Conservation (phyloP, 2,329 filamentous ascomycete species). For the Pyricularia grisea region DNA sequence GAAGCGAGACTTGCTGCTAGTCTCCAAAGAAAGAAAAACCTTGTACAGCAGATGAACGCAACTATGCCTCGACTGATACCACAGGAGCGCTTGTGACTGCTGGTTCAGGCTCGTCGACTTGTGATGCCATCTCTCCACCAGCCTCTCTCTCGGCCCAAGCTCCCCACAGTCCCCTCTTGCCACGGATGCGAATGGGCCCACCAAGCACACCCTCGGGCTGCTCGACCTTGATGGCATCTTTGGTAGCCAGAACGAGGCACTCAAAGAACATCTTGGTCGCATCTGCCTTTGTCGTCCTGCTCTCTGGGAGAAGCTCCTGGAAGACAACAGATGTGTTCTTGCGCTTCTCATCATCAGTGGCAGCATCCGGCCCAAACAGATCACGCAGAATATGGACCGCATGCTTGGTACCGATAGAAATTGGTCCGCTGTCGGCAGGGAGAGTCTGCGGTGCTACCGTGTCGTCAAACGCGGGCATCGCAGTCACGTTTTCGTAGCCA, state of each 20-base stretch:
- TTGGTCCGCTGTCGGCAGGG: constrained; percentile 73
- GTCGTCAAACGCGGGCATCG: constrained; percentile 63
- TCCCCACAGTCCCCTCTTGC: constrained; percentile 94
- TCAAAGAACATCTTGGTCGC: constrained; percentile 99
- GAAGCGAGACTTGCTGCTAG: constrained; percentile 1
- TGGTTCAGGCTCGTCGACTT: constrained; percentile 3
- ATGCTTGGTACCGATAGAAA: constrained; percentile 87
- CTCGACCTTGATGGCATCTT: constrained; percentile 96
- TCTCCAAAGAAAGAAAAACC: not conserved
- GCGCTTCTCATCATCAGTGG: constrained; percentile 59
- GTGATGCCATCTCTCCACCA: constrained; percentile 39
- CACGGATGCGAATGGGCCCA: constrained; percentile 71
- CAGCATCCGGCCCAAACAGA: constrained; percentile 67
- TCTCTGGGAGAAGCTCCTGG: constrained; percentile 81
- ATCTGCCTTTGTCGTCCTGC: constrained; percentile 71
- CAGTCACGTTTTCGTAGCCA: constrained; percentile 31
- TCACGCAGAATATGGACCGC: constrained; percentile 92
- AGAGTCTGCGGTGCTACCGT: constrained; percentile 68
- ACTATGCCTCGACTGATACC: constrained; percentile 13
- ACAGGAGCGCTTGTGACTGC: not conserved
- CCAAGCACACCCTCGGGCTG: constrained; percentile 67
- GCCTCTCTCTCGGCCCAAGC: constrained; percentile 80
- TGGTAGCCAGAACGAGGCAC: constrained; percentile 87
- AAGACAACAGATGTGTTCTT: constrained; percentile 74
- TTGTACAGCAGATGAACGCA: constrained; percentile 10